A percentile compares a stretch with the other conserved stretches of the same genome.
Evolutionary conservation across 352 stramenopile genomes (phyloP).

Genomic region (Chrysophaeum taylorii): DNA sequence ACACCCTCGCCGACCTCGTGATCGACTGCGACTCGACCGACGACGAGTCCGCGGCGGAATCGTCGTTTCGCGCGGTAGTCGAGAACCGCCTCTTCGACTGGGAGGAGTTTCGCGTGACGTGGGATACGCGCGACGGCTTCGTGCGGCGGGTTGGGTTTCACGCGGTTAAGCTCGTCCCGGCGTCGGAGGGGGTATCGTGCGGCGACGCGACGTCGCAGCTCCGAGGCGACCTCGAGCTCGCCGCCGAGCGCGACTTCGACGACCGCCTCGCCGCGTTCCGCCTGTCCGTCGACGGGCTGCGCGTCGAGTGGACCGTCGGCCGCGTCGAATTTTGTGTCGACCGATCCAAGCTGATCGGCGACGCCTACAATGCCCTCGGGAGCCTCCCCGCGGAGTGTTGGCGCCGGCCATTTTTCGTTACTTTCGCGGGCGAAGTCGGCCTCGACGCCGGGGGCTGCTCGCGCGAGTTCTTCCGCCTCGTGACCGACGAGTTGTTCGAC

Average conservation of each 20-base stretch:
- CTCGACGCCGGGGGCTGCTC: slow-evolving; percentile 75
- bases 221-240: background rate
- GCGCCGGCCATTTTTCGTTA: slow-evolving; percentile 37
- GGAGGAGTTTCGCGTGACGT: background rate
- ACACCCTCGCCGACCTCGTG: too few relatives aligned
- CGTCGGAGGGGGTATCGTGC: background rate
- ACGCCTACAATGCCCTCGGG: background rate
- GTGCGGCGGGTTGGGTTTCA: background rate
- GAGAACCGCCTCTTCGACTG: too few relatives aligned
- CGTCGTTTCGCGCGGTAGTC: too few relatives aligned
- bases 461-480: slow-evolving; percentile 75
- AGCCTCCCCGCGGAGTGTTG: background rate
- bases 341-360: background rate
- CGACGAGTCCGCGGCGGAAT: too few relatives aligned
- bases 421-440: slow-evolving; percentile 72
- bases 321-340: background rate
- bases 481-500: slow-evolving; percentile 74
- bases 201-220: background rate
- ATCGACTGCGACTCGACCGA: too few relatives aligned
- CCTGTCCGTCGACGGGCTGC: background rate
- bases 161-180: background rate
- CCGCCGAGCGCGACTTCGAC: background rate
- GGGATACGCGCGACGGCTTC: background rate
- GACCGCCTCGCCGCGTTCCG: background rate
- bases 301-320: background rate